phyloP scores from a whole-genome alignment of 495 filamentous ascomycete genomes.

The Zalerion maritima region DNA sequence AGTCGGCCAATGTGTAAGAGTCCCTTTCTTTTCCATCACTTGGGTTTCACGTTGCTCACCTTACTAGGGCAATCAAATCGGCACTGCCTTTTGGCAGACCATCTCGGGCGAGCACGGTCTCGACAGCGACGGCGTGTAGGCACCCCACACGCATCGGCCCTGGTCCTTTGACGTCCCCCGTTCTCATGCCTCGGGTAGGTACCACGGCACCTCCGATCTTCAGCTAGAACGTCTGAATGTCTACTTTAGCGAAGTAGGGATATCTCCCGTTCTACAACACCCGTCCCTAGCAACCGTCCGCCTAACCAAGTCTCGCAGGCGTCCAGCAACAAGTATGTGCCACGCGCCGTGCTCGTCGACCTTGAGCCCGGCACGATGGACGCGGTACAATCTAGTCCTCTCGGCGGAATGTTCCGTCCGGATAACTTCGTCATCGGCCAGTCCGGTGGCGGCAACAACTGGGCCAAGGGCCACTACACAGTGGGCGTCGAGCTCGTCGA shows the following conservation, averaged over 20 bases:
- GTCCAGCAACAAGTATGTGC: constrained; percentile 73
- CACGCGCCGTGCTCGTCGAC: constrained; percentile 79
- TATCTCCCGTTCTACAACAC: constrained; percentile 14
- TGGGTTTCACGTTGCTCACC: constrained; percentile 25
- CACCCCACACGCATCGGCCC: not conserved
- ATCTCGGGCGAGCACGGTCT: constrained; percentile 83
- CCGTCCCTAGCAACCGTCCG: not conserved
- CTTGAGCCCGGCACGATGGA: constrained; percentile 82
- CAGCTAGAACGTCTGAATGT: constrained; percentile 87
- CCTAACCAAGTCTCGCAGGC: constrained; percentile 33
- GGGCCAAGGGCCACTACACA: constrained; percentile 88
- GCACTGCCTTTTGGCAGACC: constrained; percentile 81
- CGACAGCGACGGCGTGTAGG: constrained; percentile 47
- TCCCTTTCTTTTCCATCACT: constrained; percentile 11
- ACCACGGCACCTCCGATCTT: constrained; percentile 74
- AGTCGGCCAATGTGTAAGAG: constrained; percentile 77
- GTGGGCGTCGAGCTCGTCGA: constrained; percentile 83
- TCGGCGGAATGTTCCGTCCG: constrained; percentile 79
- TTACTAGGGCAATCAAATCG: constrained; percentile 71
- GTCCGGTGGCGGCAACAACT: constrained; percentile 86
- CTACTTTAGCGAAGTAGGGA: constrained; percentile 75
- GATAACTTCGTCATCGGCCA: constrained; percentile 90
- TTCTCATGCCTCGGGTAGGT: constrained; percentile 45
- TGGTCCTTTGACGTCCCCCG: not conserved
- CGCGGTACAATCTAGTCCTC: constrained; percentile 74